A percentile compares a stretch with the other conserved stretches of the same genome.
Conservation (phyloP, 192 early-diverging fungal species). For the Coemansia sp. region DNA sequence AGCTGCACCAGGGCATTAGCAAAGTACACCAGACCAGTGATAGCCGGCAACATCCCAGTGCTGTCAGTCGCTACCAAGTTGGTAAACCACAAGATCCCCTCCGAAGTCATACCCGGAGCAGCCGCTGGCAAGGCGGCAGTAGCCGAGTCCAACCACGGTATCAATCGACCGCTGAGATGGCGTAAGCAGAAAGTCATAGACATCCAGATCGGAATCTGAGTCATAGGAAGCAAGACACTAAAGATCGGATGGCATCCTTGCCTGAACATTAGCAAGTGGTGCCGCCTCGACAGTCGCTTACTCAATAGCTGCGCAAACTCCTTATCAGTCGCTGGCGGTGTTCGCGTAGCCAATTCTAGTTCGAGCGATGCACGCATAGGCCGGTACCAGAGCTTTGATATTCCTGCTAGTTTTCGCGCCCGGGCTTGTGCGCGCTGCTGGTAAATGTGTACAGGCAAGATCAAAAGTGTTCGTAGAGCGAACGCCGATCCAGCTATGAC, state of each 20-base stretch:
- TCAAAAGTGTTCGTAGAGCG: conserved; percentile 17
- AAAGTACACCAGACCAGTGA: conserved; percentile 11
- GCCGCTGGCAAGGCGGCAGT: background rate
- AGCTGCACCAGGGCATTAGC: conserved; percentile 17
- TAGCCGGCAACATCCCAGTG: conserved; percentile 20
- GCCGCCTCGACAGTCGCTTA: conserved; percentile 14
- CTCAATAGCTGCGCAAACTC: conserved; percentile 15
- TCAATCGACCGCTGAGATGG: conserved; percentile 29
- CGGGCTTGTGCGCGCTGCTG: conserved; percentile 31
- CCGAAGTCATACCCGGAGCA: conserved; percentile 31
- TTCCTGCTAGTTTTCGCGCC: conserved; percentile 4
- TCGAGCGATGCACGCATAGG: conserved; percentile 15
- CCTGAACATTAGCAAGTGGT: conserved; percentile 32
- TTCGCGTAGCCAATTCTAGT: conserved; percentile 11
- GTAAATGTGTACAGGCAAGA: conserved; percentile 26
- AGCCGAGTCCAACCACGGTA: conserved; percentile 9
- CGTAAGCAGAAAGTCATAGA: conserved; percentile 36
- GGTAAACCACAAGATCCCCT: conserved; percentile 47
- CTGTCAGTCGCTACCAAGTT: conserved; percentile 28
- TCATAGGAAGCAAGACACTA: conserved; percentile 25
- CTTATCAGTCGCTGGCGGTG: conserved; percentile 1
- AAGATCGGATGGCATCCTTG: conserved; percentile 48
- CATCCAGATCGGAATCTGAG: conserved; percentile 50
- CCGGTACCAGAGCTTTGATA: conserved; percentile 18
- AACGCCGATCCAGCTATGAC: conserved; percentile 33